These are phyloP conservation scores for Russula vinacea DNA, from an alignment of 768 basidiomycete genomes.

Conservation along the genomic window DNA sequence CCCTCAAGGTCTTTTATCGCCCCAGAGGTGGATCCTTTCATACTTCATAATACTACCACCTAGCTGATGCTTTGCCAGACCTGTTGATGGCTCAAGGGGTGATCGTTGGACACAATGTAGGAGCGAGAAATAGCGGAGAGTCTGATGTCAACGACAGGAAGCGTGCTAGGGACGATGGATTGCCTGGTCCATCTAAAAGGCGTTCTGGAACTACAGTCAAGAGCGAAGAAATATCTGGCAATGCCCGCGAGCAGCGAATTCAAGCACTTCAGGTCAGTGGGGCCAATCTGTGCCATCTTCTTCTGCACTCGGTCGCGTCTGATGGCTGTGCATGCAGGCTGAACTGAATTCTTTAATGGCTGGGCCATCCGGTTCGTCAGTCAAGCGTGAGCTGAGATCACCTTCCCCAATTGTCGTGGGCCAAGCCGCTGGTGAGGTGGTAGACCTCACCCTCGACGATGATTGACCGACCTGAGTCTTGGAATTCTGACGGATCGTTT, in stretches of 20 bases:
- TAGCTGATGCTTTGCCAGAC: constrained; percentile 2
- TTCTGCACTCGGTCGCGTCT: neutral
- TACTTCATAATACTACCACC: neutral
- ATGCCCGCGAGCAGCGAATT: constrained; percentile 13
- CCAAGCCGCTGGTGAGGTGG: constrained; percentile 1
- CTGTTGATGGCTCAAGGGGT: constrained; percentile 22
- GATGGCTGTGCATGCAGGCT: constrained; percentile 1
- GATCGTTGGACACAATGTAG: neutral
- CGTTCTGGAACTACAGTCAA: neutral
- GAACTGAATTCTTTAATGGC: constrained; percentile 6
- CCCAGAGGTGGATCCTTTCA: constrained; percentile 12
- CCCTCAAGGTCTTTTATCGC: constrained; percentile 21
- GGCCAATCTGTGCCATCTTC: too few species aligned
- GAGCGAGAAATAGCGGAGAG: too few species aligned
- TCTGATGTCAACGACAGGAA: constrained; percentile 4
- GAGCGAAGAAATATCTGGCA: neutral
- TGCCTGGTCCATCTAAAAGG: constrained; percentile 7
- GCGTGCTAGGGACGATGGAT: constrained; percentile 9
- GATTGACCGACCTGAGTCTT: constrained; percentile 4
- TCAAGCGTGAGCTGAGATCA: constrained; percentile 15
- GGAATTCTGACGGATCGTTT: neutral
- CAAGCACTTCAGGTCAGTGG: constrained; percentile 17
- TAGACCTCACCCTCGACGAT: constrained; percentile 22
- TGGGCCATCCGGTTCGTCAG: constrained; percentile 4
- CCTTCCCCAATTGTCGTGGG: constrained; percentile 9